Base-by-base conservation (phyloP, 2,329 filamentous ascomycete species). In the Colletotrichum lentis region DNA sequence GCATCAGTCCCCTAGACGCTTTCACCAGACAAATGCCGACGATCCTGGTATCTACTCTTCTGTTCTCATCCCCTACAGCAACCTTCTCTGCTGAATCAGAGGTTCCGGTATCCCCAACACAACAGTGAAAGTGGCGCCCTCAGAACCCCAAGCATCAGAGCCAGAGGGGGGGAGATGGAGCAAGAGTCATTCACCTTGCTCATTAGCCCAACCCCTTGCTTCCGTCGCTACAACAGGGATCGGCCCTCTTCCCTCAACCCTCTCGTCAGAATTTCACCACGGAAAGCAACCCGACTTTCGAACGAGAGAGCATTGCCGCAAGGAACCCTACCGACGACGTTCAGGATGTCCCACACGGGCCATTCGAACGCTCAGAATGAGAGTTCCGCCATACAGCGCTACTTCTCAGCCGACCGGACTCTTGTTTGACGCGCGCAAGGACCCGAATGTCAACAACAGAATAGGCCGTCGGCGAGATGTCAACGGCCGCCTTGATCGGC, bases 401-500 rank as follows among this genome's bases (percentile, higher is more conserved):
- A 47, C 27, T 14, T 60, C 55, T 61, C 62, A 56, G 41, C 55
- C 62, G 49, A 55, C 55, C 46, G 55, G 43, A 62, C 63, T 24
- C 22, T 50, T 20, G 27, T 27, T 44, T 46, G 14, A 20, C n/a
- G n/a, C 31, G 22, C 22, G 37, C 39, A 47, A 10, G 59, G 24
- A 27, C 24, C 24, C 16, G 24, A 16, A 16, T 22, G 12, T 16
- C n/a, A n/a, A n/a, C 52, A 41, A 10, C 20, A 20, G 22, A 37
- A 44, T 31, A 27, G 37, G 44, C 44, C 37, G 22, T 66, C 44
- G 50, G 50, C 50, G 43, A 46, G 44, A 56, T 39, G 16, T 55
- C 20, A 8, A 24, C 27, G n/a, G 49, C 18, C n/a, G 47, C 7
- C n/a, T 59, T 22, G 43, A 46, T 4, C n/a, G 24, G n/a, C n/a